These are phyloP conservation scores for Vickermania ingenoplastis DNA, from an alignment of 208 protist species.

Conservation along the genomic window DNA sequence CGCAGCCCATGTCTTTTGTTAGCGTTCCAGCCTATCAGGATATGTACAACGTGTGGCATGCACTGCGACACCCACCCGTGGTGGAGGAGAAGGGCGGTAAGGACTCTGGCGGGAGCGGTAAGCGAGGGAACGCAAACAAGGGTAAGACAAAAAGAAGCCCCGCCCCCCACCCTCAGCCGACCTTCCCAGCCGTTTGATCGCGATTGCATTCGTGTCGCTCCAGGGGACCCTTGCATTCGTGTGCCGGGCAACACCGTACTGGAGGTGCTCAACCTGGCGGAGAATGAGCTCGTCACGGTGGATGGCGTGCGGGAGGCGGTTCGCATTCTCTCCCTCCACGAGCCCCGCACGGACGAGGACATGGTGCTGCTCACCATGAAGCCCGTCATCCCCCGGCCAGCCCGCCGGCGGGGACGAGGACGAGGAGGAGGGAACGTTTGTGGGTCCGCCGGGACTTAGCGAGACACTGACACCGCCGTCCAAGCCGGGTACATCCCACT, in stretches of 20 bases:
- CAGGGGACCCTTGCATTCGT: slow-evolving; percentile 34
- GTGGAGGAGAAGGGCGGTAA: slow-evolving; percentile 15
- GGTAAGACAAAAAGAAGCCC: slow-evolving; percentile 11
- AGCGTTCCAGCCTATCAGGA: slow-evolving; percentile 64
- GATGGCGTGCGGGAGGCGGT: slow-evolving; percentile 45
- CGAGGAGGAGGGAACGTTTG: too few relatives aligned
- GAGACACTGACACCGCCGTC: not conserved
- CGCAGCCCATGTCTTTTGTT: slow-evolving; percentile 7
- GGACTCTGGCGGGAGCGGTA: not conserved
- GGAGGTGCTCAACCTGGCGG: slow-evolving; percentile 67
- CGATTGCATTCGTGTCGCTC: slow-evolving; percentile 56
- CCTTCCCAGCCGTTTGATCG: slow-evolving; percentile 59
- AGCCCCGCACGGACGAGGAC: slow-evolving; percentile 44
- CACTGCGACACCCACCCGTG: slow-evolving; percentile 2
- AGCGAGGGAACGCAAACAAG: slow-evolving; percentile 12
- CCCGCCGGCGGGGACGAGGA: not conserved
- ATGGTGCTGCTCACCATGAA: slow-evolving; percentile 35
- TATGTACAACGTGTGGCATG: slow-evolving; percentile 49
- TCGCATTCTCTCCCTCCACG: slow-evolving; percentile 53
- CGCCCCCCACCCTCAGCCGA: slow-evolving; percentile 17
- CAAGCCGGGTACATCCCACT: not conserved
- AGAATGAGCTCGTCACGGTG: slow-evolving; percentile 54
- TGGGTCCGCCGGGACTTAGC: too few relatives aligned
- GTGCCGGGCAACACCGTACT: slow-evolving; percentile 81
- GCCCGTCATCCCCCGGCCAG: slow-evolving; percentile 1